phyloP scores from a whole-genome alignment of 2,329 filamentous ascomycete species.

The Phialocephala sp. region DNA sequence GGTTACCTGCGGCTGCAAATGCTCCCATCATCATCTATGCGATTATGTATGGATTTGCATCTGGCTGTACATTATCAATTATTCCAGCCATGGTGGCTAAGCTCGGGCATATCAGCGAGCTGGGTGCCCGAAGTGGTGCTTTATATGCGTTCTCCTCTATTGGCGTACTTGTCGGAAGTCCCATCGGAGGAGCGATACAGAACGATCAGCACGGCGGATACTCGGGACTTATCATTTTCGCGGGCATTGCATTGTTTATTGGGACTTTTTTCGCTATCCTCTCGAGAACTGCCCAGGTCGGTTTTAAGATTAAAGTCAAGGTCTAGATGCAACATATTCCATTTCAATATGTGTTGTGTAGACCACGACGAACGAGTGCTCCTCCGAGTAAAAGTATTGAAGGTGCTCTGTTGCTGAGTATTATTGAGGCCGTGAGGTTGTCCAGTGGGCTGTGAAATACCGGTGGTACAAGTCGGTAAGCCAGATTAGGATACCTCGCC shows the following conservation, averaged over 20 bases:
- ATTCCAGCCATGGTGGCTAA: slow-evolving; percentile 68
- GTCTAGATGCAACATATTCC: no score
- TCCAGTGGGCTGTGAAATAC: no score
- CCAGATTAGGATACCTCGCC: no score
- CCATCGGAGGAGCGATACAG: slow-evolving; percentile 68
- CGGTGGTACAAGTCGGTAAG: no score
- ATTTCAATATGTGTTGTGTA: no score
- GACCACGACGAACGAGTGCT: no score
- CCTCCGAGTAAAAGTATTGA: no score
- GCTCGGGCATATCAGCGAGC: slow-evolving; percentile 68
- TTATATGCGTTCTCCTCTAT: slow-evolving; percentile 63
- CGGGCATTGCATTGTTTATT: slow-evolving; percentile 50
- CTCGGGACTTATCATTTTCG: slow-evolving; percentile 66
- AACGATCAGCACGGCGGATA: slow-evolving; percentile 50
- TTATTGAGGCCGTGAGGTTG: no score
- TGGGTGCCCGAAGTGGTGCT: slow-evolving; percentile 69
- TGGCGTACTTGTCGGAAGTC: slow-evolving; percentile 67
- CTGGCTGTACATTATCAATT: slow-evolving; percentile 51
- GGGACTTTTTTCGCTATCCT: slow-evolving; percentile 17
- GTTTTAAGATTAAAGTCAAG: no score
- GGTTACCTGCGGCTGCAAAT: slow-evolving; percentile 60
- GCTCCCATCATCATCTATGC: slow-evolving; percentile 65
- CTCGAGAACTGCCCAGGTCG: slow-evolving; percentile 7
- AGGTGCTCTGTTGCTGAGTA: no score
- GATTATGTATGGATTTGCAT: slow-evolving; percentile 67